Evolutionary conservation across 805 yeast species (phyloP).

Genomic region (Zygosaccharomyces bailii): DNA sequence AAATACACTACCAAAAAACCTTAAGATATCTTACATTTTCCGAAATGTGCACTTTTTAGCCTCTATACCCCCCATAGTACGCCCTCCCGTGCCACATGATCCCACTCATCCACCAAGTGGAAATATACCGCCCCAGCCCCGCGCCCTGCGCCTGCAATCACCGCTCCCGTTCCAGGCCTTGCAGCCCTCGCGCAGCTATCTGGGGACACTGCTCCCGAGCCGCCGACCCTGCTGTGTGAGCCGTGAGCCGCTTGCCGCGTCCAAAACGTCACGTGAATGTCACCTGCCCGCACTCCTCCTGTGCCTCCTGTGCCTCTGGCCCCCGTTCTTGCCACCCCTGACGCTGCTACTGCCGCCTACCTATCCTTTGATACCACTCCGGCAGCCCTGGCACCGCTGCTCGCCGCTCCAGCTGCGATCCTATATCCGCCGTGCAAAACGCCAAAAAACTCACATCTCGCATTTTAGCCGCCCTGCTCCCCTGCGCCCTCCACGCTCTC

Average conservation of each 20-base stretch:
- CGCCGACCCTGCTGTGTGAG: neutral
- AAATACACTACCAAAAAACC: conserved; percentile 16
- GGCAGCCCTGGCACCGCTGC: too few species aligned
- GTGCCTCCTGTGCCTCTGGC: too few species aligned
- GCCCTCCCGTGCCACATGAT: neutral
- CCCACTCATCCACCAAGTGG: too few species aligned
- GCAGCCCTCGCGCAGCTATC: neutral
- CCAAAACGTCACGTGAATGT: neutral
- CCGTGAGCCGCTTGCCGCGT: neutral
- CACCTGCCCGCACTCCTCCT: too few species aligned
- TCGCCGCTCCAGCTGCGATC: too few species aligned
- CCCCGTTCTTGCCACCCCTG: too few species aligned
- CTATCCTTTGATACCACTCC: too few species aligned
- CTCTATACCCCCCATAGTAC: neutral
- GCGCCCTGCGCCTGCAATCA: neutral
- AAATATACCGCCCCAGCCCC: neutral
- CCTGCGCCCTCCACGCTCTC: too few species aligned
- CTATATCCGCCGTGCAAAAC: too few species aligned
- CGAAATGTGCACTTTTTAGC: neutral
- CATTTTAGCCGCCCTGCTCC: too few species aligned
- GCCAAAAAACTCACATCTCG: too few species aligned
- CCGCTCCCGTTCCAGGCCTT: neutral
- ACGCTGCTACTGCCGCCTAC: too few species aligned
- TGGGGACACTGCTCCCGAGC: neutral
- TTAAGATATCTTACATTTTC: neutral